phyloP scores from a whole-genome alignment of 1,139 yeast genomes.

The Magnusiomyces sp. region DNA sequence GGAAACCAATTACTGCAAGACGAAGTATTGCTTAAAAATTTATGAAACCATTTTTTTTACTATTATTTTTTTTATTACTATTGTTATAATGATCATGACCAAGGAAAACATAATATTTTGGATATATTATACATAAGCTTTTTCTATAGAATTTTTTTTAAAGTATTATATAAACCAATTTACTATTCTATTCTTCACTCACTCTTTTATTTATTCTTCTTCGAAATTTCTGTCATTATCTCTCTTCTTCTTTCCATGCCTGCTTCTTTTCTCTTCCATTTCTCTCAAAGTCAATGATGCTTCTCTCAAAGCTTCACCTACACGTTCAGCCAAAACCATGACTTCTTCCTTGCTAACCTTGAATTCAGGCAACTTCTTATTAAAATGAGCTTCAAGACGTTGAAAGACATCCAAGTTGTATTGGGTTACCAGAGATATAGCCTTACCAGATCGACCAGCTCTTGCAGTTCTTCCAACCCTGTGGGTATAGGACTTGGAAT shows the following conservation, averaged over 20 bases:
- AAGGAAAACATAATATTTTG: no score
- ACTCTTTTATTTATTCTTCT: conserved; percentile 8
- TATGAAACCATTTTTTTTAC: neutral
- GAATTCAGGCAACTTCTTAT: conserved; percentile 73
- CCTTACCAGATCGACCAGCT: conserved; percentile 82
- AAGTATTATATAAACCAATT: conserved; percentile 6
- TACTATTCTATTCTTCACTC: neutral
- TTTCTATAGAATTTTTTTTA: neutral
- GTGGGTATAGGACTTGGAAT: conserved; percentile 95
- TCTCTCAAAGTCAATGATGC: conserved; percentile 80
- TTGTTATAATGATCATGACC: neutral
- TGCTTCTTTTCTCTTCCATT: conserved; percentile 16
- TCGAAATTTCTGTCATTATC: conserved; percentile 11
- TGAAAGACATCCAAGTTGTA: conserved; percentile 84
- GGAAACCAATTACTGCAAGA: conserved; percentile 1
- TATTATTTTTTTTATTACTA: neutral
- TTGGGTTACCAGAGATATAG: conserved; percentile 86
- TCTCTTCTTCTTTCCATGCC: conserved; percentile 7
- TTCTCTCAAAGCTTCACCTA: conserved; percentile 86
- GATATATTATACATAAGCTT: no score
- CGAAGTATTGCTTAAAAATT: neutral
- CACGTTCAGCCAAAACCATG: conserved; percentile 72
- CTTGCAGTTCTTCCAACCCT: conserved; percentile 99
- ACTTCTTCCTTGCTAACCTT: conserved; percentile 73
- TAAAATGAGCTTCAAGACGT: conserved; percentile 56